A percentile compares a stretch with the other conserved stretches of the same genome.
Evolutionary conservation across 176 grass and related monocot species (phyloP).

Genomic region (Oryza meridionalis): DNA sequence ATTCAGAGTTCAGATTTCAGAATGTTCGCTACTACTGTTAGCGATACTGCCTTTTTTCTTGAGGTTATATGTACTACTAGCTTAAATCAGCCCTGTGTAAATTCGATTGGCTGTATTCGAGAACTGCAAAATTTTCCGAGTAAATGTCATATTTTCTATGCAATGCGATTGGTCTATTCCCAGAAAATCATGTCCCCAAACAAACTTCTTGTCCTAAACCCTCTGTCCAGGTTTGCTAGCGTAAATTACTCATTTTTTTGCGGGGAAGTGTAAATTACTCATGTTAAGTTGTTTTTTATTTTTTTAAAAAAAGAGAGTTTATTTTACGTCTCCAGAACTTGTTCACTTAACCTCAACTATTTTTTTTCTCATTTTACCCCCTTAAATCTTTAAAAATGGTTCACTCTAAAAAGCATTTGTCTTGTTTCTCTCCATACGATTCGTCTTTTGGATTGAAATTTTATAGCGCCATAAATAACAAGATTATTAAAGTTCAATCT

Average conservation of each 20-base stretch:
- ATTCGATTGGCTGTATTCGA: neutral
- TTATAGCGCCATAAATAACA: no score
- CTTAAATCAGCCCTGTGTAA: neutral
- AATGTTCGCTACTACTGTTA: slow-evolving; percentile 1
- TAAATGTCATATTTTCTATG: neutral
- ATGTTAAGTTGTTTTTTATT: neutral
- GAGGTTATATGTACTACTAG: neutral
- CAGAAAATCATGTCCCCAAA: neutral
- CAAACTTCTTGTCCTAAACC: neutral
- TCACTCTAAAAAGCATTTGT: no score
- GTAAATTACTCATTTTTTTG: neutral
- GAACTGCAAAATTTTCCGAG: neutral
- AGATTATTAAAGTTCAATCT: no score
- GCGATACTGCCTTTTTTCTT: slow-evolving; percentile 9
- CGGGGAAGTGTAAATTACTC: neutral
- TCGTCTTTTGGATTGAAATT: no score
- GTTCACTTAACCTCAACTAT: no score
- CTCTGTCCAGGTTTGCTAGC: neutral
- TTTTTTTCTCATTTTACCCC: no score
- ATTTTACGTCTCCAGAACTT: no score
- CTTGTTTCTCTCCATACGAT: no score
- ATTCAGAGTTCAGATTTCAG: slow-evolving; percentile 33
- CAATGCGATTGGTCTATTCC: neutral
- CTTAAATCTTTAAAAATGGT: no score
- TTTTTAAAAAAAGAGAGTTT: no score